Percentiles rank a stretch among this genome's conserved stretches.
Evolutionary conservation across 2,329 filamentous ascomycete genomes (phyloP).

Genomic region (Cytospora paraplurivora): DNA sequence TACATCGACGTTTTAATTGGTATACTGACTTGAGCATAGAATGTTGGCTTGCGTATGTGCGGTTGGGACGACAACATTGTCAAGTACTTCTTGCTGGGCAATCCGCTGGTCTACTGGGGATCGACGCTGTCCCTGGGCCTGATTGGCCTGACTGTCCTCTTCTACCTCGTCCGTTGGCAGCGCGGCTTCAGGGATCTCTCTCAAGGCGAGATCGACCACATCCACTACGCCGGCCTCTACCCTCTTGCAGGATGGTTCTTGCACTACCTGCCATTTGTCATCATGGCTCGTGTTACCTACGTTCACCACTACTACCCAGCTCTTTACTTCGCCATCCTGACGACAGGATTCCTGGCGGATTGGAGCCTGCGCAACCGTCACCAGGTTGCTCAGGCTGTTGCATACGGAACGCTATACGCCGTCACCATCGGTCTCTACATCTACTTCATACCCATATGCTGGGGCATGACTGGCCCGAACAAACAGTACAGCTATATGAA

Average conservation of each 20-base stretch:
- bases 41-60: conserved; percentile 97
- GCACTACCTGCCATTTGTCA: conserved; percentile 92
- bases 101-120: conserved; percentile 95
- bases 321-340: conserved; percentile 93
- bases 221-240: conserved; percentile 92
- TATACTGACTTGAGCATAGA: conserved; percentile 32
- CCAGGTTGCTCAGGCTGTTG: conserved; percentile 62
- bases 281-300: conserved; percentile 98
- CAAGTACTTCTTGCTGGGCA: conserved; percentile 98
- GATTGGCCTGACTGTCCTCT: conserved; percentile 72
- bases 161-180: conserved; percentile 95
- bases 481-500: conserved; percentile 87
- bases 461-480: conserved; percentile 88
- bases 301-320: conserved; percentile 99
- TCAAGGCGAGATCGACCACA: conserved; percentile 81
- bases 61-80: conserved; percentile 94
- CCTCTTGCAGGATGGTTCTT: conserved; percentile 92
- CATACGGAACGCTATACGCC: conserved; percentile 76
- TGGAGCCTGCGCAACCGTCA: conserved; percentile 73
- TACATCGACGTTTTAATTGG: background rate
- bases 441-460: conserved; percentile 90
- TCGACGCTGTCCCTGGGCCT: conserved; percentile 77
- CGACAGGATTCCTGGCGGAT: conserved; percentile 84
- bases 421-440: conserved; percentile 80
- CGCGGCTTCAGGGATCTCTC: conserved; percentile 86